phyloP scores from a whole-genome alignment of 2,329 filamentous ascomycete genomes.

The Furcasterigmium furcatum region DNA sequence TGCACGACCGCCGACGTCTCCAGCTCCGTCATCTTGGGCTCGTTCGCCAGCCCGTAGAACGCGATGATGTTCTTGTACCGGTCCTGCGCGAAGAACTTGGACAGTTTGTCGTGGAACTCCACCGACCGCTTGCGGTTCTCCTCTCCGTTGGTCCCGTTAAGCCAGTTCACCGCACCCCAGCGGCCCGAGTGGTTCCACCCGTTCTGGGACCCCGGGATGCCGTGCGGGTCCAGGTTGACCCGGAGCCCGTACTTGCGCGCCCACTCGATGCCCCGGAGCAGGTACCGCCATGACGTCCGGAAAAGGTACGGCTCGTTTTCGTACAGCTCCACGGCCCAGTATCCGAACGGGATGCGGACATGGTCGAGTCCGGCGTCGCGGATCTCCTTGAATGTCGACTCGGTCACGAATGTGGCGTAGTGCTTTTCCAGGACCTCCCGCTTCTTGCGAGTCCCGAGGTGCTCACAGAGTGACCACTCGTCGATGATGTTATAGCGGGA shows the following conservation, averaged over 20 bases:
- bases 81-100: slow-evolving; percentile 87
- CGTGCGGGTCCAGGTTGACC: slow-evolving; percentile 90
- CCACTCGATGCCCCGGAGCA: slow-evolving; percentile 90
- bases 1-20: slow-evolving; percentile 62
- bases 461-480: slow-evolving; percentile 75
- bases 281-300: slow-evolving; percentile 87
- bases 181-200: slow-evolving; percentile 96
- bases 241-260: slow-evolving; percentile 87
- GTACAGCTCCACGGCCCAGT: slow-evolving; percentile 90
- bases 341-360: slow-evolving; percentile 91
- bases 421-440: slow-evolving; percentile 77
- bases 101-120: slow-evolving; percentile 82
- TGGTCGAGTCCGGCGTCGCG: slow-evolving; percentile 88
- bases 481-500: slow-evolving; percentile 68
- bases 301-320: slow-evolving; percentile 90
- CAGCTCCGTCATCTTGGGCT: slow-evolving; percentile 82
- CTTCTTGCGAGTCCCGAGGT: slow-evolving; percentile 65
- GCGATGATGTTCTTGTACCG: slow-evolving; percentile 89
- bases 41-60: slow-evolving; percentile 93
- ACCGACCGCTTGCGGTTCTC: slow-evolving; percentile 78
- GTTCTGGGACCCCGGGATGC: slow-evolving; percentile 89
- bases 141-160: slow-evolving; percentile 83
- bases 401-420: slow-evolving; percentile 84
- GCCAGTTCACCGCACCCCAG: slow-evolving; percentile 78
- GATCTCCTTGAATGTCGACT: slow-evolving; percentile 81